These are phyloP conservation scores for Fistulinella prunicolor DNA, from an alignment of 768 basidiomycete genomes.

Conservation along the genomic window DNA sequence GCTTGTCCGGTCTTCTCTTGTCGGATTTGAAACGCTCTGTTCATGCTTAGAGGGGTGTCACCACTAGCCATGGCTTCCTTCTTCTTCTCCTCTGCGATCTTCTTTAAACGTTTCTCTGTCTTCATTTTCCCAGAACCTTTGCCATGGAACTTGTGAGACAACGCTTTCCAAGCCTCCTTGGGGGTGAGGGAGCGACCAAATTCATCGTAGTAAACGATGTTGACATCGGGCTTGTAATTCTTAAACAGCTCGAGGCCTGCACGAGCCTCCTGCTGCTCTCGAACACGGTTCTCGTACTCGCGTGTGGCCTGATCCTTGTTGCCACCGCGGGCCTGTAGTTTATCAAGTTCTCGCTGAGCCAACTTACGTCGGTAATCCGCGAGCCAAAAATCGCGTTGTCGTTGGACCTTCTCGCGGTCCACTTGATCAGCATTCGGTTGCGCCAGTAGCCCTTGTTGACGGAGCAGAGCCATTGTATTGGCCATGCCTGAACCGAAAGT, in stretches of 20 bases:
- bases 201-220: constrained; percentile 96
- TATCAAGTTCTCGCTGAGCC: constrained; percentile 78
- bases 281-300: constrained; percentile 89
- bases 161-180: constrained; percentile 98
- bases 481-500: constrained; percentile 84
- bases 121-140: constrained; percentile 97
- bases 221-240: constrained; percentile 95
- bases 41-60: constrained; percentile 96
- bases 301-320: constrained; percentile 91
- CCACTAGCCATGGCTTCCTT: constrained; percentile 90
- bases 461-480: constrained; percentile 82
- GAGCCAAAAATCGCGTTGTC: constrained; percentile 86
- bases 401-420: constrained; percentile 80
- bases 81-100: constrained; percentile 97
- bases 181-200: constrained; percentile 83
- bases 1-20: constrained; percentile 95
- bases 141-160: constrained; percentile 98
- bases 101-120: constrained; percentile 94
- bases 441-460: constrained; percentile 87
- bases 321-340: constrained; percentile 68
- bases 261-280: constrained; percentile 89
- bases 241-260: constrained; percentile 80
- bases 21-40: constrained; percentile 85
- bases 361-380: constrained; percentile 76
- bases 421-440: constrained; percentile 56